These are phyloP conservation scores for Teratosphaeria gauchensis DNA, from an alignment of 2,329 filamentous ascomycete genomes.

Conservation along the genomic window DNA sequence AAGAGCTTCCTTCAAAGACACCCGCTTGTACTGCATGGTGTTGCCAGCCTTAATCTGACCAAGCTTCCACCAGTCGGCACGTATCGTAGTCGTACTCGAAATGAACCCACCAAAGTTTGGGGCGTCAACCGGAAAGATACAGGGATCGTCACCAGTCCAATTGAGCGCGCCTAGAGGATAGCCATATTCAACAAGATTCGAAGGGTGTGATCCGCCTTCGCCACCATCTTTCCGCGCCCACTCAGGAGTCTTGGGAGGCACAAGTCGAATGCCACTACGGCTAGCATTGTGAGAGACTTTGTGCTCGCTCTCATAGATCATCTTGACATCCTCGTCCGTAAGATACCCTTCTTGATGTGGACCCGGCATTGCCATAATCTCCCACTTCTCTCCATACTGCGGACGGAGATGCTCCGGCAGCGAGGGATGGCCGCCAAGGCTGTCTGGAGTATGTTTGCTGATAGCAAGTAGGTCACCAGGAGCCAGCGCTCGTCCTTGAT, in stretches of 20 bases:
- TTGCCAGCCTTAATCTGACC: constrained; percentile 53
- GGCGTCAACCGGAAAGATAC: constrained; percentile 49
- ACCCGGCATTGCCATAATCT: constrained; percentile 45
- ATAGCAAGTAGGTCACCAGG: constrained; percentile 46
- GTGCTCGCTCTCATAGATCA: constrained; percentile 50
- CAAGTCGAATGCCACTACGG: constrained; percentile 49
- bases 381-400: constrained; percentile 41
- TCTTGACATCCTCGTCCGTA: constrained; percentile 42
- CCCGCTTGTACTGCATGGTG: constrained; percentile 40
- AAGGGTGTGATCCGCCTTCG: constrained; percentile 53
- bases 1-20: constrained; percentile 45
- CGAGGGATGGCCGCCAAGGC: constrained; percentile 22
- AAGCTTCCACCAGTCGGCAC: constrained; percentile 51
- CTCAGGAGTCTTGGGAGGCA: constrained; percentile 45
- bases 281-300: constrained; percentile 53
- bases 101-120: constrained; percentile 55
- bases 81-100: constrained; percentile 46
- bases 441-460: constrained; percentile 28
- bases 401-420: constrained; percentile 41
- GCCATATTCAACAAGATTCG: constrained; percentile 44
- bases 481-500: constrained; percentile 48
- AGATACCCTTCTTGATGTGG: constrained; percentile 49
- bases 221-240: constrained; percentile 53
- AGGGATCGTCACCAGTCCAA: constrained; percentile 52
- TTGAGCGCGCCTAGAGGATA: constrained; percentile 51